A percentile compares a stretch with the other conserved stretches of the same genome.
phyloP scores from a whole-genome alignment of 371 early-diverging fungal species.

The Massospora cicadina region DNA sequence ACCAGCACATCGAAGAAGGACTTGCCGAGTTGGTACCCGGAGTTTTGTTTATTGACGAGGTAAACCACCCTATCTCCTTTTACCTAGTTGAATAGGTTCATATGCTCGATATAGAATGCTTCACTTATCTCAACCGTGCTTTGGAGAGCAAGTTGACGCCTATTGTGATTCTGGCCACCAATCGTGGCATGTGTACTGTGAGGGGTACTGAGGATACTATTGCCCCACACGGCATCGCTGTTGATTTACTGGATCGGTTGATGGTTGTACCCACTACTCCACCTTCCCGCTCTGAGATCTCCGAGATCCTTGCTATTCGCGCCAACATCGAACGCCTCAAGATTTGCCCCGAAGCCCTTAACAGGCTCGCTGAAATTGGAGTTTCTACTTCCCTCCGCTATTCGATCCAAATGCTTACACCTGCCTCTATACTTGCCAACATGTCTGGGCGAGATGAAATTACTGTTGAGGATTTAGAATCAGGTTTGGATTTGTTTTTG shows the following conservation, averaged over 20 bases:
- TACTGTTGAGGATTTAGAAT: conserved; percentile 63
- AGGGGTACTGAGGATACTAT: conserved; percentile 81
- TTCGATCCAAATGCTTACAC: conserved; percentile 93
- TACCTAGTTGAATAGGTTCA: conserved; percentile 39
- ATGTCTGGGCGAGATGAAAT: conserved; percentile 69
- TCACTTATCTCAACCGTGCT: conserved; percentile 94
- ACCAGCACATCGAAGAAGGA: conserved; percentile 96
- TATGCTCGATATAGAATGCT: conserved; percentile 97
- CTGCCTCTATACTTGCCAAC: conserved; percentile 66
- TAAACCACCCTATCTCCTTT: conserved; percentile 12
- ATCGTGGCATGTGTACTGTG: conserved; percentile 90
- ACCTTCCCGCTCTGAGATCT: conserved; percentile 80
- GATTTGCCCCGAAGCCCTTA: conserved; percentile 52
- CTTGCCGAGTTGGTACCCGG: conserved; percentile 95
- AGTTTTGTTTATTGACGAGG: conserved; percentile 95
- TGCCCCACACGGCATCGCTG: conserved; percentile 91
- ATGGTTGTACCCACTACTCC: conserved; percentile 87
- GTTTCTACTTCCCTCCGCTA: conserved; percentile 77
- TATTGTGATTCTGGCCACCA: conserved; percentile 95
- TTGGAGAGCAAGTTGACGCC: conserved; percentile 87
- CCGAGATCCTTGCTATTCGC: conserved; percentile 73
- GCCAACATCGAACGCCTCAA: conserved; percentile 77
- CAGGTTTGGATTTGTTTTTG: conserved; percentile 67
- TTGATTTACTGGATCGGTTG: conserved; percentile 91
- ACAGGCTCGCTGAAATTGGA: conserved; percentile 62